Percentiles rank a stretch among this genome's conserved stretches.
Evolutionary conservation across 75 land plant species (phyloP).

Genomic region (Picea glauca): DNA sequence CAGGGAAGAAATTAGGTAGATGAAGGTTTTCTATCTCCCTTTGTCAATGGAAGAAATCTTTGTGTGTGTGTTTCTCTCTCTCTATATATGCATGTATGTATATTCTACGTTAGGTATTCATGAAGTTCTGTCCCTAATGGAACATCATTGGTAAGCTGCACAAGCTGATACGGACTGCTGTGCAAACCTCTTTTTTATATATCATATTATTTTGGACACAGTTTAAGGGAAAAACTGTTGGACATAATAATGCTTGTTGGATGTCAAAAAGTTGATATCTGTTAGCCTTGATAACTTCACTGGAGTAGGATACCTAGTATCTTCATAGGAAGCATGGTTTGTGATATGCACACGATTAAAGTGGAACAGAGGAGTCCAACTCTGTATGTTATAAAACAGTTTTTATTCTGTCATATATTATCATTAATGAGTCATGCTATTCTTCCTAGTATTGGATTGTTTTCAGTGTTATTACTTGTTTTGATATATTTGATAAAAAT

Average conservation of each 20-base stretch:
- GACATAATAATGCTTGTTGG: not conserved
- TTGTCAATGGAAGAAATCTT: not conserved
- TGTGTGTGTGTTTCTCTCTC: no score
- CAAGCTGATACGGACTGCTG: not conserved
- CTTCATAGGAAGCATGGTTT: not conserved
- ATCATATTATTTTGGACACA: not conserved
- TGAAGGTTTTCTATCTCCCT: no score
- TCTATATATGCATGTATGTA: no score
- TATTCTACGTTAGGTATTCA: not conserved
- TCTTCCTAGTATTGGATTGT: not conserved
- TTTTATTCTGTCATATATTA: not conserved
- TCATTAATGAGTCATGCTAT: not conserved
- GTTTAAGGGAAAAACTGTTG: not conserved
- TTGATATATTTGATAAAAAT: not conserved
- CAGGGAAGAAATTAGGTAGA: no score
- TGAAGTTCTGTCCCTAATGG: not conserved
- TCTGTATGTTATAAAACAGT: not conserved
- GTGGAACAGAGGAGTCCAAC: not conserved
- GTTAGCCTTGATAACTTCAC: not conserved
- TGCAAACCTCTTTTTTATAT: not conserved
- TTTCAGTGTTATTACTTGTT: not conserved
- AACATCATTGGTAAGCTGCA: constrained; percentile 2
- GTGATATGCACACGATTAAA: not conserved
- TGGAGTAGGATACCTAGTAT: not conserved
- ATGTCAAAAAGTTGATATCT: not conserved